These are phyloP conservation scores for Rhododendron simsii DNA, from an alignment of 148 eudicot species.

Conservation along the genomic window DNA sequence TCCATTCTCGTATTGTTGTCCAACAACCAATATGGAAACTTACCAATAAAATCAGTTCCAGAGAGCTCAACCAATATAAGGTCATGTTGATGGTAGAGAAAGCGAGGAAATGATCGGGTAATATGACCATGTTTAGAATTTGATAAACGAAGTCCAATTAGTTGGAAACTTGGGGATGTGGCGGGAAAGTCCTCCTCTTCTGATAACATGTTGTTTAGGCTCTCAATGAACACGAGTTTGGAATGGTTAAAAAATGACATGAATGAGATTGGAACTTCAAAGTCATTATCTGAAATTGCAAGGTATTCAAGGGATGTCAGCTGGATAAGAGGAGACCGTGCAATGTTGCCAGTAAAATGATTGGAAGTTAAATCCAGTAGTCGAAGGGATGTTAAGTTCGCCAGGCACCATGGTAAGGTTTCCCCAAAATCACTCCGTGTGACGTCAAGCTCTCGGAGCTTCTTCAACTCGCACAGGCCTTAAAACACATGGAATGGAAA, in stretches of 20 bases:
- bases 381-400: background rate
- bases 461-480: background rate
- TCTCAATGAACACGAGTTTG: background rate
- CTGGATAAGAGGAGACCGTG: background rate
- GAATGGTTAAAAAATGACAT: background rate
- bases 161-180: slow-evolving; percentile 14
- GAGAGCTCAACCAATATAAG: background rate
- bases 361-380: background rate
- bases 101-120: background rate
- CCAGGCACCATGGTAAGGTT: background rate
- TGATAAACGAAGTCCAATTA: slow-evolving; percentile 2
- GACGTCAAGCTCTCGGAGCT: background rate
- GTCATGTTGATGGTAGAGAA: slow-evolving; percentile 12
- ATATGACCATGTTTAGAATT: background rate
- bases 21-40: slow-evolving; percentile 16
- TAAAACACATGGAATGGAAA: background rate
- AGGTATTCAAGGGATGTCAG: slow-evolving; percentile 5
- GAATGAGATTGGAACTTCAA: slow-evolving; percentile 15
- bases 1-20: slow-evolving; percentile 1
- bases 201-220: background rate
- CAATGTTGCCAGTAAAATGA: background rate
- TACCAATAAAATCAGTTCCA: background rate
- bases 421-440: background rate
- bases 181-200: background rate
- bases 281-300: background rate